phyloP scores from a whole-genome alignment of 2,329 filamentous ascomycete species.

The Neoascochyta sp. region DNA sequence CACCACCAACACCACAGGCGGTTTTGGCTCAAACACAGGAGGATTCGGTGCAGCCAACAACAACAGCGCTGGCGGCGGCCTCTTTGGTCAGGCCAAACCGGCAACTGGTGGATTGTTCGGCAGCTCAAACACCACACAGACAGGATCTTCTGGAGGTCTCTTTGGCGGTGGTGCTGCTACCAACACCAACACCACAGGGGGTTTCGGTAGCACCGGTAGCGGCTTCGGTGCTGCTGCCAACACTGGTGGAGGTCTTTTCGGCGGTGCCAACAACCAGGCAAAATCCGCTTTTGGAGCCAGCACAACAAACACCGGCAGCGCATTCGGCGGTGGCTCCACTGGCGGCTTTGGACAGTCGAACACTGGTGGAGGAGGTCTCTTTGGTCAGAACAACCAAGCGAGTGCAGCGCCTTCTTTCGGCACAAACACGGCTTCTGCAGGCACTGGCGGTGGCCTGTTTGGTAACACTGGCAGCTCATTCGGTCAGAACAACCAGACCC shows the following conservation, averaged over 20 bases:
- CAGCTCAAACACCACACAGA: constrained; percentile 30
- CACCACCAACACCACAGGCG: constrained; percentile 24
- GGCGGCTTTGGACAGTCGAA: constrained; percentile 28
- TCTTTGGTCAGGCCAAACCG: constrained; percentile 36
- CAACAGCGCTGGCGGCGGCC: constrained; percentile 28
- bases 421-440: constrained; percentile 21
- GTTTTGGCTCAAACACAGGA: constrained; percentile 35
- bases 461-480: constrained; percentile 27
- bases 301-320: constrained; percentile 21
- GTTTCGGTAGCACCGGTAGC: constrained; percentile 28
- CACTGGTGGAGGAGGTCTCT: constrained; percentile 30
- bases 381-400: constrained; percentile 31
- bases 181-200: constrained; percentile 24
- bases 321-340: constrained; percentile 26
- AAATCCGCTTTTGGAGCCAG: constrained; percentile 36
- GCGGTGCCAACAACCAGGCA: constrained; percentile 32
- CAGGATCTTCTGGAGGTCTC: constrained; percentile 29
- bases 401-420: constrained; percentile 29
- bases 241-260: constrained; percentile 50
- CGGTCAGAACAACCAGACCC: constrained; percentile 29
- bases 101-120: constrained; percentile 41
- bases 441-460: constrained; percentile 28
- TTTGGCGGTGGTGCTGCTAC: constrained; percentile 32
- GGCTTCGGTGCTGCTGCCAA: constrained; percentile 32
- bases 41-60: constrained; percentile 22